Conservation (phyloP, 2,329 filamentous ascomycete genomes). For the Setomelanomma holmii region DNA sequence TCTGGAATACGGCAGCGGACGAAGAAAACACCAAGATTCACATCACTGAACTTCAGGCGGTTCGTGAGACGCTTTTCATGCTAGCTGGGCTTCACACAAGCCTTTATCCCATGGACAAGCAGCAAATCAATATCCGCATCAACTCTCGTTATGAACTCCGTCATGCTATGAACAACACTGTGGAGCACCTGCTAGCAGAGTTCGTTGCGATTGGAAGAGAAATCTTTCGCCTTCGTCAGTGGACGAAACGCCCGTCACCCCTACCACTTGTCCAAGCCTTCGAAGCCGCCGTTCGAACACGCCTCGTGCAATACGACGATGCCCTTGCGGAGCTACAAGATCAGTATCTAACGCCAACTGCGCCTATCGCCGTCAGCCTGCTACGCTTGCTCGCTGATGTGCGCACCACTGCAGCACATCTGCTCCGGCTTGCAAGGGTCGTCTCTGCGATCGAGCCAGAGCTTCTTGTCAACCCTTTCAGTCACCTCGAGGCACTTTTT, state of each 20-base stretch:
- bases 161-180: conserved; percentile 44
- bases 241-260: conserved; percentile 48
- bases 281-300: conserved; percentile 66
- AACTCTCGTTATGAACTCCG: conserved; percentile 50
- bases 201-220: conserved; percentile 58
- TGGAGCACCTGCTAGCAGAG: conserved; percentile 50
- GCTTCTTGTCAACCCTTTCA: conserved; percentile 61
- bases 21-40: conserved; percentile 25
- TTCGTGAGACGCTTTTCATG: conserved; percentile 86
- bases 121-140: conserved; percentile 35
- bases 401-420: conserved; percentile 58
- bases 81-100: conserved; percentile 78
- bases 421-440: conserved; percentile 68
- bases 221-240: conserved; percentile 58
- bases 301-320: conserved; percentile 65
- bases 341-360: conserved; percentile 62
- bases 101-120: conserved; percentile 62
- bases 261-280: conserved; percentile 70
- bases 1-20: conserved; percentile 50
- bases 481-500: conserved; percentile 80
- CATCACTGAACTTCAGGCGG: conserved; percentile 74
- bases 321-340: conserved; percentile 67
- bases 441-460: conserved; percentile 62
- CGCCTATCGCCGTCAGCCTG: conserved; percentile 70
- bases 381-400: conserved; percentile 67